A percentile compares a stretch with the other conserved stretches of the same genome.
Conservation (phyloP, 129 eudicot genomes). For the Helichrysum umbraculigerum region DNA sequence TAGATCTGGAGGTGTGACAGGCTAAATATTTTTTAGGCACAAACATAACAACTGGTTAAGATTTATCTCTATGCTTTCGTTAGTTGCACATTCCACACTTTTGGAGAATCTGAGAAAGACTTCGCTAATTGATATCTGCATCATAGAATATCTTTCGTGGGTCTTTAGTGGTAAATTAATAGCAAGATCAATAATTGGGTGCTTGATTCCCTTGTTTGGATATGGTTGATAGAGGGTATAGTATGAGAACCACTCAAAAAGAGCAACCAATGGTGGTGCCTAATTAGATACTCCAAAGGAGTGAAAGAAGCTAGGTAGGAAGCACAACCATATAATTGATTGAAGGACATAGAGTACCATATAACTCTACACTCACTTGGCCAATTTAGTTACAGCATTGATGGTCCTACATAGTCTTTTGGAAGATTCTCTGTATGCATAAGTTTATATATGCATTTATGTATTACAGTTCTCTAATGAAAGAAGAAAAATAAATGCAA, state of each 20-base stretch:
- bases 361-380: slow-evolving; percentile 20
- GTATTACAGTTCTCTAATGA: background rate
- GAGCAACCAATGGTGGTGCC: slow-evolving; percentile 21
- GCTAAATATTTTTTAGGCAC: slow-evolving; percentile 18
- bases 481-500: background rate
- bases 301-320: slow-evolving; percentile 2
- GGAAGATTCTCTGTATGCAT: slow-evolving; percentile 3
- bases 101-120: slow-evolving; percentile 21
- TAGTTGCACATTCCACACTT: slow-evolving; percentile 28
- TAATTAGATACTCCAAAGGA: slow-evolving; percentile 19
- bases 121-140: slow-evolving; percentile 19
- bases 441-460: background rate
- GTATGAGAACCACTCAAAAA: slow-evolving; percentile 24
- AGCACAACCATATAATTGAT: slow-evolving; percentile 23
- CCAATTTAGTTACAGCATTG: background rate
- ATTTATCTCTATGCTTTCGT: slow-evolving; percentile 12
- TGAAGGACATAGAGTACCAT: slow-evolving; percentile 14
- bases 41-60: slow-evolving; percentile 3
- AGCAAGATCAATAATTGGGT: slow-evolving; percentile 25
- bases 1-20: slow-evolving; percentile 7
- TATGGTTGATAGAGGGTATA: slow-evolving; percentile 31
- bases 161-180: slow-evolving; percentile 21
- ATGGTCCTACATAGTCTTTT: slow-evolving; percentile 6
- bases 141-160: slow-evolving; percentile 23
- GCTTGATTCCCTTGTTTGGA: slow-evolving; percentile 25